Base-by-base conservation (phyloP, 352 stramenopile genomes). In the Phytophthora palmivora region DNA sequence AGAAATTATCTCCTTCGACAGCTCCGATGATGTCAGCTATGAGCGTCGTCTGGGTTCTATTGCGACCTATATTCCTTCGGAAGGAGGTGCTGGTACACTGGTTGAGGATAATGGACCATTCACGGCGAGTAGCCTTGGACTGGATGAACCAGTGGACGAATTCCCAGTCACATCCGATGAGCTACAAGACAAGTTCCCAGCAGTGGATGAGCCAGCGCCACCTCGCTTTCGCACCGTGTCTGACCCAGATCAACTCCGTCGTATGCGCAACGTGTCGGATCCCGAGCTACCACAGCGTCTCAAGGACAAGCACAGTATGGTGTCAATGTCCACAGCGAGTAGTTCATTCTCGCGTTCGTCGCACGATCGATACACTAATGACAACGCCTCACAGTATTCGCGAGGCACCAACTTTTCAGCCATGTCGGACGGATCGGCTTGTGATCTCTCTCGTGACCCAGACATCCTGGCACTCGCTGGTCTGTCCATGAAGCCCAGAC, bases 301-400 rank as follows among this genome's bases (percentile, higher is more conserved):
- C 6, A 78, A 78, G 19, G 59, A 78, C 44, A 72, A 80, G 36
- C 57, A 78, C 53, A 75, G 66, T 39, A 72, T 75, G 46, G 64
- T 80, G 48, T 88, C 78, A 12, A 79, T 87, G 66, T 89, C 80
- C n/a, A 87, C 74, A 6, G 64, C 66, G 0, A 88, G 78, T 54
- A 89, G 78, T 43, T 79, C 78, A 11, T 84, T 87, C 39, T 78
- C 69, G 21, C 64, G 64, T 26, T 69, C 69, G 2, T 78, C 69
- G 5, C 37, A 76, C 19, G 68, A 76, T 45, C 63, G 58, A n/a
- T 67, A 52, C 10, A 61, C 56, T 9, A 73, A 70, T 46, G 69
- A 78, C 37, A 78, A 53, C 14, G 65, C 41, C 14, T 78, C 64
- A 5, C 64, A 74, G 37, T 74, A 69, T 39, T 78, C 59, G 6